Base-by-base conservation (phyloP, 306 rosid genomes). In the Ochetophila trinervis region DNA sequence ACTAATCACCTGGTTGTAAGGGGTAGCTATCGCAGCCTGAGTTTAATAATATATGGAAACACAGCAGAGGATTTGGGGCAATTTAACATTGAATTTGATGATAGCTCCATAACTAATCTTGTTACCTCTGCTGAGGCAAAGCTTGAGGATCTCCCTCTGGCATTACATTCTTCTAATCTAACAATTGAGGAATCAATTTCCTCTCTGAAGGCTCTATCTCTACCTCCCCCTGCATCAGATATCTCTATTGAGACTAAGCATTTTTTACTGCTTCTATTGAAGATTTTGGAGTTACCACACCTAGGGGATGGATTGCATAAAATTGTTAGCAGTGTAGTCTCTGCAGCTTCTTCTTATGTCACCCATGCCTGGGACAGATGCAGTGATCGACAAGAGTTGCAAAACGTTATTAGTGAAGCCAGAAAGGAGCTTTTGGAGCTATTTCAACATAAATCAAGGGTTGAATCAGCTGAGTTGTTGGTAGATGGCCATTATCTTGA, bases 51-150 rank as follows among this genome's bases (percentile, higher is more conserved):
- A 73, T 94, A 94, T 76, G 99, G 97, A 68, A 88, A 94, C 78
- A 94, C 97, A 8, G 96, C 97, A 7, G 99, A 88, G 84, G 99
- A 90, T 77, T 80, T 94, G 74, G 99, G 99, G 67, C 99, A 94
- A 76, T 86, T 94, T 71, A 93, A 87, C 85, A 90, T 93, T 58
- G 99, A 87, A 65, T 81, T 90, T 70, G 90, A 78, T 87, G 99
- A 93, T 80, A 87, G 76, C 80, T 87, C 96, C 2, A 71, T 90
- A 81, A 86, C 86, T 67, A 91, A 88, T 80, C 88, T 90, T 59
- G 90, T 86, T 71, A 86, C 86, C 70, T 94, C 95, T 73, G 75
- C 87, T 27, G 95, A 81, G 73, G 97, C 91, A 72, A 94, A 79
- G 83, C 87, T 86, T 69, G 99, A 90, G 80, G 97, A 94, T 65